Base-by-base conservation (phyloP, 441 rosid species). In the Jatropha multifida region DNA sequence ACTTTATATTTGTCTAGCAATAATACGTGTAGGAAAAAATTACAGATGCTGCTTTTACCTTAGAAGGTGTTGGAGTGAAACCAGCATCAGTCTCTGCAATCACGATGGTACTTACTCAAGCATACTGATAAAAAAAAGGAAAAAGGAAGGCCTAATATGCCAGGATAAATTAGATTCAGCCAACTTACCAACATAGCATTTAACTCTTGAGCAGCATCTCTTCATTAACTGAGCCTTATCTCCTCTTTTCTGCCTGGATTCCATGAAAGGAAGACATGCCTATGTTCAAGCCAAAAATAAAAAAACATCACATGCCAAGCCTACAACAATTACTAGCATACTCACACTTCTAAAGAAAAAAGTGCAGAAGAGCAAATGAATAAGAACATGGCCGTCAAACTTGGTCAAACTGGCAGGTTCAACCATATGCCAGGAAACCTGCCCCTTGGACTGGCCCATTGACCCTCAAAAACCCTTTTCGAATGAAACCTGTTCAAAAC, bases 31-130 rank as follows among this genome's bases (percentile, higher is more conserved):
- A 42, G 46, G 46, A 7, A 42, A 42, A 42, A 42, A 42, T 42
- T 42, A 7, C 46, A 42, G 7, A 42, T 7, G 7, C 7, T 42
- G 4, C 7, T 42, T 42, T 48, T 79, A 88, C 96, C 87, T 93
- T 93, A 15, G 90, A 85, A n/a, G 88, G 88, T 18, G 89, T 88
- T n/a, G 97, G 95, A 78, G 56, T 86, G 76, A 91, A 93, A 61
- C 97, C 98, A 59, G 90, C 94, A 85, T 93, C 98, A 72, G 89
- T 84, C 32, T 93, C 97, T 91, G 89, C 84, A 82, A 77, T 67
- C 72, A 81, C 68, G 76, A 67, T 12, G 55, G 44, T n/a, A 26
- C 37, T 64, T 23, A 54, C 65, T 75, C 6, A 75, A 60, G 42
- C 69, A 64, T 32, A 68, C 13, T 3, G 23, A 69, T 4, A 62